Percentiles rank a stretch among this genome's conserved stretches.
Evolutionary conservation across 2,329 filamentous ascomycete species (phyloP).

Genomic region (Dothistroma pini): DNA sequence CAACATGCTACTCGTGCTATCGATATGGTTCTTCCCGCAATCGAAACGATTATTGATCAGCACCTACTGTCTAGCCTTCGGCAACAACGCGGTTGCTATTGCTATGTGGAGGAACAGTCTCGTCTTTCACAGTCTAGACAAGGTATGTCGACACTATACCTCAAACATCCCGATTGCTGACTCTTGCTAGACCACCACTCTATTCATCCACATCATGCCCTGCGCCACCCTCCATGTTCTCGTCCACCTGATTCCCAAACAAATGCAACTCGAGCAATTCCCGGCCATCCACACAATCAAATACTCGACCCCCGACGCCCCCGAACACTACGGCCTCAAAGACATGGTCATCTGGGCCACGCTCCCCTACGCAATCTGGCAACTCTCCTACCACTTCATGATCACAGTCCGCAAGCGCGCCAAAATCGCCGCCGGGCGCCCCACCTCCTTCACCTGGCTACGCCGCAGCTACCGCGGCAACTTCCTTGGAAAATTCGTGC

Average conservation of each 20-base stretch:
- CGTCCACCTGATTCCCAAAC: conserved; percentile 71
- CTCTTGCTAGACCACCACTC: conserved; percentile 30
- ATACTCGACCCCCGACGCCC: conserved; percentile 61
- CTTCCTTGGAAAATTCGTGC: conserved; percentile 81
- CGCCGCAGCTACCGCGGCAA: conserved; percentile 85
- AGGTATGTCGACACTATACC: conserved; percentile 54
- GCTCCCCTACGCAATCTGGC: conserved; percentile 89
- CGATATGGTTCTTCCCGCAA: conserved; percentile 83
- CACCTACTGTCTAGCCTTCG: conserved; percentile 86
- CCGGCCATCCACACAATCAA: conserved; percentile 84
- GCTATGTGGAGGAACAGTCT: conserved; percentile 99
- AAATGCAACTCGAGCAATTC: conserved; percentile 66
- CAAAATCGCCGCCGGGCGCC: conserved; percentile 91
- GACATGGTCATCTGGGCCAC: conserved; percentile 96
- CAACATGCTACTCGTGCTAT: conserved; percentile 78
- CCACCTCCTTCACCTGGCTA: conserved; percentile 97
- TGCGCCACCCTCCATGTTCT: conserved; percentile 90
- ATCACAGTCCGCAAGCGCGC: conserved; percentile 93
- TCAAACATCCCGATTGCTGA: conserved; percentile 1
- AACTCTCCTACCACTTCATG: conserved; percentile 86
- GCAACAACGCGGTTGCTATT: conserved; percentile 96
- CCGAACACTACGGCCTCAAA: conserved; percentile 67
- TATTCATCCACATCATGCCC: conserved; percentile 99
- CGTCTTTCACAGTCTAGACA: conserved; percentile 98
- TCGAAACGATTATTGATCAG: conserved; percentile 91